Base-by-base conservation (phyloP, 805 yeast genomes). In the Pichia eremophila region DNA sequence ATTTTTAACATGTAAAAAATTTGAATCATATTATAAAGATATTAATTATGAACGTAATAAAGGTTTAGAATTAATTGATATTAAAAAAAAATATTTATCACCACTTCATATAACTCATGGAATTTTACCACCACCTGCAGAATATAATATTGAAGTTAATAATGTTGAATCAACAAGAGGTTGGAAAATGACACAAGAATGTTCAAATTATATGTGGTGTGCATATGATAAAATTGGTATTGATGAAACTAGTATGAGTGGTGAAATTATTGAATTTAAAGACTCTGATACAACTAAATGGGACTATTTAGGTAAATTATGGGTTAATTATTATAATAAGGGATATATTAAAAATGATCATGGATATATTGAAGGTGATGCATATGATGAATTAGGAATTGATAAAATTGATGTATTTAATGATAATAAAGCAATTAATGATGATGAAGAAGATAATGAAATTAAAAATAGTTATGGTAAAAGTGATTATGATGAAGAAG, bases 131-230 rank as follows among this genome's bases (percentile, higher is more conserved):
- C 83, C 83, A 8, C 70, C 75, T 1, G 70, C 73, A 41, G 68
- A 66, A 58, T 61, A 68, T 57, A 45, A 49, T 7, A 39, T 54
- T 6, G 53, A 49, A 18, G 25, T 41, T 18, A 50, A 40, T 2
- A 55, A 60, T 41, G 58, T 66, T 45, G 83, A 78, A 55, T 81
- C 83, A 19, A 56, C 66, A 5, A 61, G 71, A 37, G 79, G 78
- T 34, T 78, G 84, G 83, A 73, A 73, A 54, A 77, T 74, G 59
- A 67, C 71, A 47, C 65, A 64, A 22, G 74, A 76, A 50, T 80
- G 85, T 64, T 71, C 72, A 39, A 69, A 72, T 18, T 79, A 79
- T 55, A 56, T 74, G 18, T 79, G 83, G 78, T 79, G 84, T 67
- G 83, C 82, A 0, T 78, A 76, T 57, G 77, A 78, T 50, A 58